These are phyloP conservation scores for Macaranga tanarius DNA, from an alignment of 441 rosid species.

Conservation along the genomic window DNA sequence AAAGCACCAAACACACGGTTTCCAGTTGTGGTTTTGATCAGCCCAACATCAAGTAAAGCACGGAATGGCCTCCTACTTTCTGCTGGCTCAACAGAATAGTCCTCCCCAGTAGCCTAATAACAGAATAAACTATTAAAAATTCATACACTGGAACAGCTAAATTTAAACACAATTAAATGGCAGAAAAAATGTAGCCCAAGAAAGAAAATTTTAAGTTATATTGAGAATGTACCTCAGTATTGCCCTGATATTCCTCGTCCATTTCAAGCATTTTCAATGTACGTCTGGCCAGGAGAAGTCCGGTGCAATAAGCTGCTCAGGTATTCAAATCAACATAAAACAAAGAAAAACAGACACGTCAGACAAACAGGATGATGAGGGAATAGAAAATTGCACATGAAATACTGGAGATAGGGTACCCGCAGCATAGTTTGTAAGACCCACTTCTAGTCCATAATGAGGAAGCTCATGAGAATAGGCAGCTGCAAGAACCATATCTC, in stretches of 20 bases:
- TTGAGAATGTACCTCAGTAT: slow-evolving; percentile 56
- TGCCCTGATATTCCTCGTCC: slow-evolving; percentile 83
- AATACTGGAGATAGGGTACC: slow-evolving; percentile 34
- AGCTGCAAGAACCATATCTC: slow-evolving; percentile 76
- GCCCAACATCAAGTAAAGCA: slow-evolving; percentile 93
- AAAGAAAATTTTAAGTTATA: too few species aligned
- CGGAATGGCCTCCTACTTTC: slow-evolving; percentile 92
- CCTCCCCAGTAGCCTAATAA: slow-evolving; percentile 83
- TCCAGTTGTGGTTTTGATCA: slow-evolving; percentile 82
- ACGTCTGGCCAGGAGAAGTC: slow-evolving; percentile 91
- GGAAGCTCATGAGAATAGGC: slow-evolving; percentile 87
- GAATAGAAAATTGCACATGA: neutral
- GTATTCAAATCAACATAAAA: neutral
- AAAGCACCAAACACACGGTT: slow-evolving; percentile 88
- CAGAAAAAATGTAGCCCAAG: too few species aligned
- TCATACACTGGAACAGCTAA: too few species aligned
- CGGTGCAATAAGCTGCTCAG: slow-evolving; percentile 80
- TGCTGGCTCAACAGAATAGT: slow-evolving; percentile 81
- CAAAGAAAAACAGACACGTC: neutral
- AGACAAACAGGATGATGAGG: neutral
- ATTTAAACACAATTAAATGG: neutral
- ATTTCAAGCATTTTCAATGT: slow-evolving; percentile 77
- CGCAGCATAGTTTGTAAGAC: slow-evolving; percentile 88
- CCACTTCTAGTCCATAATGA: slow-evolving; percentile 74
- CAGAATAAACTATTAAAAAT: neutral